These are phyloP conservation scores for Hyphochytrium catenoides DNA, from an alignment of 352 stramenopile genomes.

Conservation along the genomic window DNA sequence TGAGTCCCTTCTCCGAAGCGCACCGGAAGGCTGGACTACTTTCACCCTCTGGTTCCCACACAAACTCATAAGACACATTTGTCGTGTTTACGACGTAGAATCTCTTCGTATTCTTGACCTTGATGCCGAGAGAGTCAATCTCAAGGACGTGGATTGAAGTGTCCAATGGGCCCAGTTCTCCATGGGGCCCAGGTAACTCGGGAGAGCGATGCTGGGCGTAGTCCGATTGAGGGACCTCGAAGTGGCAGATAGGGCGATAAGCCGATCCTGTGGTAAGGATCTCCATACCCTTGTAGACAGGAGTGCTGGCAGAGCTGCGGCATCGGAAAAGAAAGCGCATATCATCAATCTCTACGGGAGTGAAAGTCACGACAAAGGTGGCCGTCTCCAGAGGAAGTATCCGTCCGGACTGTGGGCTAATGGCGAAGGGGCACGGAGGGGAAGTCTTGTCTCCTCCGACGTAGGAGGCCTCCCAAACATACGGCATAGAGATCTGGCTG, in stretches of 20 bases:
- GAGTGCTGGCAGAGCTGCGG: too few relatives aligned
- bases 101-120: constrained; percentile 64
- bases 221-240: constrained; percentile 67
- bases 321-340: too few relatives aligned
- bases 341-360: constrained; percentile 68
- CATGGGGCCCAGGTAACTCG: constrained; percentile 41
- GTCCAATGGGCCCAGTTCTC: constrained; percentile 54
- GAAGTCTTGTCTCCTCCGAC: constrained; percentile 10
- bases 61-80: constrained; percentile 76
- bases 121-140: constrained; percentile 65
- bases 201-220: constrained; percentile 44
- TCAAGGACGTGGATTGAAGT: constrained; percentile 68
- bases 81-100: constrained; percentile 85
- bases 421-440: constrained; percentile 55
- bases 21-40: constrained; percentile 58
- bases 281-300: too few relatives aligned
- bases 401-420: constrained; percentile 27
- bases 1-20: constrained; percentile 60
- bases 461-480: constrained; percentile 14
- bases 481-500: constrained; percentile 33
- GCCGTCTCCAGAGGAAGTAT: constrained; percentile 30
- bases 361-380: constrained; percentile 58
- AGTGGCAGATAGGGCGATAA: constrained; percentile 73
- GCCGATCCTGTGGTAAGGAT: too few relatives aligned
- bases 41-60: constrained; percentile 51